Conservation (phyloP, 371 early-diverging fungal species). For the Lichtheimia ornata region DNA sequence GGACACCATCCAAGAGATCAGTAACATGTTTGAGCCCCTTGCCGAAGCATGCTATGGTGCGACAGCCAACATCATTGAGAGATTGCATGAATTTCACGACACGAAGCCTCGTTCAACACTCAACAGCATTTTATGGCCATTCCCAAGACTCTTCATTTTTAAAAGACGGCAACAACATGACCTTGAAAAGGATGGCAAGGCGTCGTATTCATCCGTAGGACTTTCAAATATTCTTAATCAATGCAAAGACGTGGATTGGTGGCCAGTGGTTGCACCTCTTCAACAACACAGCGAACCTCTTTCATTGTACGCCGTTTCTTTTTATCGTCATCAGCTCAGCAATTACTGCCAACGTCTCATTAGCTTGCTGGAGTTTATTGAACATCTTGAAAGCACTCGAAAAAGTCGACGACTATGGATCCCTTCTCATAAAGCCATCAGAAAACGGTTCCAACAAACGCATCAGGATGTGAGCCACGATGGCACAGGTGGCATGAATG, state of each 20-base stretch:
- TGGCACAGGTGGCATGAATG: not conserved
- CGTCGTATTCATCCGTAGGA: not conserved
- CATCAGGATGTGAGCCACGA: not conserved
- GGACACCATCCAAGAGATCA: slow-evolving; percentile 8
- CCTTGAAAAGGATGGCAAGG: not conserved
- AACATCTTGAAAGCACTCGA: slow-evolving; percentile 9
- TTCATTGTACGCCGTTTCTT: not conserved
- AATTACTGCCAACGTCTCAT: slow-evolving; percentile 8
- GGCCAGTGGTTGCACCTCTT: not conserved
- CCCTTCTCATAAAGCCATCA: not conserved
- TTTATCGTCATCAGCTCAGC: slow-evolving; percentile 13
- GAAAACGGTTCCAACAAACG: not conserved
- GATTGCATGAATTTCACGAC: slow-evolving; percentile 19
- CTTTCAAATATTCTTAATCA: not conserved
- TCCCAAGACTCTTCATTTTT: slow-evolving; percentile 20
- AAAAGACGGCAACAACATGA: not conserved
- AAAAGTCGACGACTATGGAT: not conserved
- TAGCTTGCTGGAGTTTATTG: slow-evolving; percentile 10
- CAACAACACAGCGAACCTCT: not conserved
- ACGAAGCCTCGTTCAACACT: slow-evolving; percentile 19
- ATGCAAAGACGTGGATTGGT: not conserved
- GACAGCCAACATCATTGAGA: slow-evolving; percentile 1
- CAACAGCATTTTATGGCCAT: slow-evolving; percentile 42
- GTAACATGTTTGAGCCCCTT: slow-evolving; percentile 5
- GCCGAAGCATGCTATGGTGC: slow-evolving; percentile 9